Base-by-base conservation (phyloP, 2,329 filamentous ascomycete species). In the Diaporthe sp. region DNA sequence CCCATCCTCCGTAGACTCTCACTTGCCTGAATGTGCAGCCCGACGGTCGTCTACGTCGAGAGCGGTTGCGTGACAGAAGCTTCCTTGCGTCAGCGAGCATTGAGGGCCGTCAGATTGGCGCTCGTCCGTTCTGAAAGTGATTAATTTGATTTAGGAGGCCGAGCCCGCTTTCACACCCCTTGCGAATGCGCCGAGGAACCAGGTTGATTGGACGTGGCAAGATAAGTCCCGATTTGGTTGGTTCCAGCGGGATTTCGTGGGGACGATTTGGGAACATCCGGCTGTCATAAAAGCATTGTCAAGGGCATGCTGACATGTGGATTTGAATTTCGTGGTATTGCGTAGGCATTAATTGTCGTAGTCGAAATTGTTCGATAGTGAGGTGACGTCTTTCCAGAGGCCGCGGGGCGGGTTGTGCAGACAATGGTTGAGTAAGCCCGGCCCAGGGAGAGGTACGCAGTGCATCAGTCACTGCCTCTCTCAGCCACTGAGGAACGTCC, bases 401-500 rank as follows among this genome's bases (percentile, higher is more conserved):
- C 27, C 37, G n/a, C 13, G 39, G 25, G 44, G 13, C 47, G 25
- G 37, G 44, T 27, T 69, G 50, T 37, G 72, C 39, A 27, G 53
- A 17, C 32, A 25, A 4, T 25, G 10, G 22, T n/a, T 44, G 61
- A 70, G 68, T 7, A 7, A 35, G 19, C 6, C 44, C 56, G 30
- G 17, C 56, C 50, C 44, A 50, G 8, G 25, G 44, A 53, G 44
- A 50, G 58, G 47, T 12, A 51, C 4, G n/a, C 19, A 17, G 27
- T 70, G 8, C 17, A 27, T 22, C 22, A 30, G 27, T 32, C 10
- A 69, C 61, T 51, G 58, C 39, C n/a, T n/a, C n/a, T 51, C 71
- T 87, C 84, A 88, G 77, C 87, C 84, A 77, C 87, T 86, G 77
- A 91, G 84, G 82, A 91, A 91, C 75, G 90, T 87, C 79, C 92